A percentile compares a stretch with the other conserved stretches of the same genome.
Evolutionary conservation across 2,329 filamentous ascomycete species (phyloP).

Genomic region (Trichoderma lentiforme): DNA sequence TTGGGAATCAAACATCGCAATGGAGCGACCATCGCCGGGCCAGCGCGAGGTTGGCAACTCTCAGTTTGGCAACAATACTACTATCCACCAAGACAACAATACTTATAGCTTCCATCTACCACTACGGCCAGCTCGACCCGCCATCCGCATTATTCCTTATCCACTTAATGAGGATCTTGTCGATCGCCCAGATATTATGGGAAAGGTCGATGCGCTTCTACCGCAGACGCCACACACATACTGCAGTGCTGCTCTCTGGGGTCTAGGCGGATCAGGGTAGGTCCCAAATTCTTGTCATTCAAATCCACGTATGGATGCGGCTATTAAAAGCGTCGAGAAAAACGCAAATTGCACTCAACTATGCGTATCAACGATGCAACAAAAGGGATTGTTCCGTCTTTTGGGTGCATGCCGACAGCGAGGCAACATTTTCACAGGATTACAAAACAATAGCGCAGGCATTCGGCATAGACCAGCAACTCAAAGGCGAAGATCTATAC

Average conservation of each 20-base stretch:
- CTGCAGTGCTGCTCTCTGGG: not conserved
- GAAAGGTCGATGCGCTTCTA: not conserved
- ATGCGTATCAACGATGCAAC: not conserved
- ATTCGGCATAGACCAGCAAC: not conserved
- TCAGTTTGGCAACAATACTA: not conserved
- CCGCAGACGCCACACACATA: not conserved
- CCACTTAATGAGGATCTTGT: not conserved
- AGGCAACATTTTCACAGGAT: not conserved
- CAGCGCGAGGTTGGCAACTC: no score
- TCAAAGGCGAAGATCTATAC: not conserved
- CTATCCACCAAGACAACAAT: not conserved
- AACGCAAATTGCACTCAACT: not conserved
- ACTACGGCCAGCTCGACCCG: not conserved
- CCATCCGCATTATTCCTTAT: not conserved
- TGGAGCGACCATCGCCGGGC: no score
- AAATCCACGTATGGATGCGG: not conserved
- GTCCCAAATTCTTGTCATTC: not conserved
- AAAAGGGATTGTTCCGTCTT: not conserved
- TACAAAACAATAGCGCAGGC: not conserved
- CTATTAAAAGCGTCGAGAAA: not conserved
- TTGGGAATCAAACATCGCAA: no score
- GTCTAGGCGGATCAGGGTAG: not conserved
- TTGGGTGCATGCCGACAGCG: not conserved
- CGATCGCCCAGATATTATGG: not conserved
- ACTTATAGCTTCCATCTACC: not conserved